Base-by-base conservation (phyloP, 2,329 filamentous ascomycete genomes). In the Rutstroemia sp. region DNA sequence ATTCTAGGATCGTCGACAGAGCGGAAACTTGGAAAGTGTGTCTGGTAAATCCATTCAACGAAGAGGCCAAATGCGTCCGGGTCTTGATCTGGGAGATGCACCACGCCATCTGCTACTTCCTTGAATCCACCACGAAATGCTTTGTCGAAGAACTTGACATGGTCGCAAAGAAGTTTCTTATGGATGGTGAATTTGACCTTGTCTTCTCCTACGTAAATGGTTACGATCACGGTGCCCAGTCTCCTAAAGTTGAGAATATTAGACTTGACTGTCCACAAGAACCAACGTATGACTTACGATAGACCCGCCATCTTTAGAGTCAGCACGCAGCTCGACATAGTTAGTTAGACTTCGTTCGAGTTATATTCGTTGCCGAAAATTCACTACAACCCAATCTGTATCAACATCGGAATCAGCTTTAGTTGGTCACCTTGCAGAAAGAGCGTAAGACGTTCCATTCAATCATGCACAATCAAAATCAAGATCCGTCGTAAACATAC, bases 1-100 rank as follows among this genome's bases (percentile, higher is more conserved):
- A 4, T 10, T 46, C 25, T 46, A 1, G 19, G 17, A 9, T 46
- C n/a, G 1, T 14, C 10, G 19, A 16, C 5, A 21, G 16, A 6
- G 16, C 16, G 19, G 45, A 12, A 25, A 10, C 10, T 47, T 25
- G 8, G 45, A 47, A 6, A 6, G 25, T 6, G 7, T 27, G 5
- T 2, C 25, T 30, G 19, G 2, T 47, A 47, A 8, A 30, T 9
- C 45, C 45, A 47, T 17, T 47, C 17, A 12, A 47, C 45, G 19
- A 47, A 30, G 7, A 30, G 2, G 2, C 39, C 23, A 23, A 56
- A 47, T 25, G 12, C 23, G 46, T n/a, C 19, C 46, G 30, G 27
- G 34, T 4, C 12, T n/a, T 41, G 4, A 58, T 47, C 6, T 80
- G 61, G 5, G 75, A 76, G 19, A 7, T 47, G 6, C 45, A 47